Percentiles rank a stretch among this genome's conserved stretches.
Evolutionary conservation across 2,329 filamentous ascomycete genomes (phyloP).

Genomic region (Xylariaceae sp.): DNA sequence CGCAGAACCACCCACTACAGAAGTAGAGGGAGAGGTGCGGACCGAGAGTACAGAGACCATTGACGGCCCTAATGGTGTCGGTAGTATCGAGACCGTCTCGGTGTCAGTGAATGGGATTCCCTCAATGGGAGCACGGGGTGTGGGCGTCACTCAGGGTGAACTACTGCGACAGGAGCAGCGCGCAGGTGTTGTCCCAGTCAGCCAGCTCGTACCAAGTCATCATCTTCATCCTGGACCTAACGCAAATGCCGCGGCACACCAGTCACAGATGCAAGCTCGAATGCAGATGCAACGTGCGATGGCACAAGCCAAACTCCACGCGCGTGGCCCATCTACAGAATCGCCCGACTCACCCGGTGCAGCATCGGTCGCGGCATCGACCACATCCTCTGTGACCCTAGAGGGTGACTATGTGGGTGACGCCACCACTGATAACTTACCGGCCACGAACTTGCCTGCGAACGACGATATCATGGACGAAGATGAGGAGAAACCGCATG

Average conservation of each 20-base stretch:
- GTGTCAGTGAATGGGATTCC: slow-evolving; percentile 67
- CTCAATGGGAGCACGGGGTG: slow-evolving; percentile 44
- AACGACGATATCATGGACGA: slow-evolving; percentile 36
- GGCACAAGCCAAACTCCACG: slow-evolving; percentile 25
- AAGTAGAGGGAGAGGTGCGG: slow-evolving; percentile 55
- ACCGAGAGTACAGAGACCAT: slow-evolving; percentile 76
- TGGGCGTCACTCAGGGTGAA: slow-evolving; percentile 75
- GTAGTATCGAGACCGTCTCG: slow-evolving; percentile 74
- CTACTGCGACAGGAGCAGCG: slow-evolving; percentile 81
- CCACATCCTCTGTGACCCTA: slow-evolving; percentile 20
- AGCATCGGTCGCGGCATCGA: slow-evolving; percentile 14
- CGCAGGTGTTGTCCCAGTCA: slow-evolving; percentile 69
- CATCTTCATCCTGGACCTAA: slow-evolving; percentile 24
- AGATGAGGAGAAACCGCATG: slow-evolving; percentile 67
- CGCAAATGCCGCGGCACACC: slow-evolving; percentile 21
- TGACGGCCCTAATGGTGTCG: slow-evolving; percentile 72
- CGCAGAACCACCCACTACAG: slow-evolving; percentile 27
- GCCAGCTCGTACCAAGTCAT: slow-evolving; percentile 48
- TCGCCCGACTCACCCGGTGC: slow-evolving; percentile 19
- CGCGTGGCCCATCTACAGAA: slow-evolving; percentile 20
- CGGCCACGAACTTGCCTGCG: slow-evolving; percentile 35
- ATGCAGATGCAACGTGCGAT: slow-evolving; percentile 23
- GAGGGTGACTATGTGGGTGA: slow-evolving; percentile 22
- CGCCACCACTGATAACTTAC: slow-evolving; percentile 28
- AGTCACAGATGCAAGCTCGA: slow-evolving; percentile 21